Conservation (phyloP, 495 filamentous ascomycete genomes). For the Immersiella caudata region DNA sequence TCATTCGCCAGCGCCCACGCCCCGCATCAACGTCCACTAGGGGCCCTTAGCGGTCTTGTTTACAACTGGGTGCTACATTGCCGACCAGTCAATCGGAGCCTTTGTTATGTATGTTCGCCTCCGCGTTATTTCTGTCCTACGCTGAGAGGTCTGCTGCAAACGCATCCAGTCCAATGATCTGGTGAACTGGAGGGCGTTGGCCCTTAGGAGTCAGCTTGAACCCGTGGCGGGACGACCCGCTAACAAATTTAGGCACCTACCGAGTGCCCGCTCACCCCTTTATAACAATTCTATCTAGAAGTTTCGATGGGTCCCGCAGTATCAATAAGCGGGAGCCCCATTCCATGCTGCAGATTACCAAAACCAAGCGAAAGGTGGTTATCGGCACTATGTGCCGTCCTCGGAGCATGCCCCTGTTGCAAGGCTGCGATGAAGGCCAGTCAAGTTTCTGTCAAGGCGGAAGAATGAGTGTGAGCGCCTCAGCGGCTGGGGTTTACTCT, state of each 20-base stretch:
- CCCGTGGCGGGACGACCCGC: neutral
- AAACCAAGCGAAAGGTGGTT: neutral
- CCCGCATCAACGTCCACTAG: conserved; percentile 15
- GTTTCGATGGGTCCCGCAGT: neutral
- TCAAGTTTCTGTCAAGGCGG: neutral
- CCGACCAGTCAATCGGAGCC: conserved; percentile 26
- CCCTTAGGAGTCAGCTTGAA: neutral
- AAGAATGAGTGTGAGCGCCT: neutral
- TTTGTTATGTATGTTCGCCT: conserved; percentile 24
- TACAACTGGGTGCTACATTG: conserved; percentile 24
- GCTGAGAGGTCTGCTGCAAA: neutral
- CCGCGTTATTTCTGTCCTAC: conserved; percentile 17
- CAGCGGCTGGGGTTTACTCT: too few relatives aligned
- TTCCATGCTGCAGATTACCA: neutral
- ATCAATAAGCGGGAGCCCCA: neutral
- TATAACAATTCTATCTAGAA: neutral
- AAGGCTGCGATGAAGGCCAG: neutral
- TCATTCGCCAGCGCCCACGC: conserved; percentile 30
- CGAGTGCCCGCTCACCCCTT: neutral
- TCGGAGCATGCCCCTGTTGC: conserved; percentile 16
- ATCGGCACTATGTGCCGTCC: conserved; percentile 14
- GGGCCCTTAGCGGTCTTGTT: conserved; percentile 23
- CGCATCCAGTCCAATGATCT: neutral
- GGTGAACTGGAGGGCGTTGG: neutral
- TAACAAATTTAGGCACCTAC: neutral